Evolutionary conservation across 73 alveolate genomes (phyloP), one percentile per base, ranked within the genome.

Genomic region (Diophrys sp.): DNA sequence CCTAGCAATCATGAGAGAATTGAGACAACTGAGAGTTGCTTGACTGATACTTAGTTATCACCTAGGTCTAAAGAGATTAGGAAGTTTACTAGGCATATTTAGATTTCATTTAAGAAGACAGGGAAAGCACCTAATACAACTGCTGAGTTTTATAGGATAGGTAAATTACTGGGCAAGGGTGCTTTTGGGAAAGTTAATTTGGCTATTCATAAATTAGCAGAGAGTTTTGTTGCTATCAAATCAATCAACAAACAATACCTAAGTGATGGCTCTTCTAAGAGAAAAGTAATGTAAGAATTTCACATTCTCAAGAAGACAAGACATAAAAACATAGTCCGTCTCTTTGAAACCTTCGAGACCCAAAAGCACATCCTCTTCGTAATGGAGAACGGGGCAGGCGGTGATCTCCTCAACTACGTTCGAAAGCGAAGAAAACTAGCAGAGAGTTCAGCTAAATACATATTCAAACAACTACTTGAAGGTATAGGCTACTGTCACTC

Each of bases 351-450:
- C 69, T 82, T 82, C 33, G 96, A 95, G 81, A 87, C 97, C 0
- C 89, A 84, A 30, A 93, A 91, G 81, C 96, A 96, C 70, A 90
- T 96, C 2, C 95, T 96, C 34, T 89, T 96, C 79, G 97, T 96
- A 24, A 96, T 96, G 97, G 99, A 96, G 85, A 67, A 74, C 31
- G 71, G 89, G 14, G 87, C 85, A 34, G 97, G 97, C 27, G 97
- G 97, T 30, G 97, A 91, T 53, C 83, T 91, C 44, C 71, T 82
- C 31, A 82, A 82, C 56, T 82, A 75, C 54, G 90, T 82, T 54
- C 56, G 90, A 28, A 75, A 91, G 78, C 92, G 98, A 27, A 96
- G 99, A 14, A 90, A 86, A 67, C 83, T 95, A 32, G 87, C 87
- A 28, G 95, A 92, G 54, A 86, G 83, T 56, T 82, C 91, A 25